Conservation (phyloP, 495 filamentous ascomycete species). For the Talaromyces liani region DNA sequence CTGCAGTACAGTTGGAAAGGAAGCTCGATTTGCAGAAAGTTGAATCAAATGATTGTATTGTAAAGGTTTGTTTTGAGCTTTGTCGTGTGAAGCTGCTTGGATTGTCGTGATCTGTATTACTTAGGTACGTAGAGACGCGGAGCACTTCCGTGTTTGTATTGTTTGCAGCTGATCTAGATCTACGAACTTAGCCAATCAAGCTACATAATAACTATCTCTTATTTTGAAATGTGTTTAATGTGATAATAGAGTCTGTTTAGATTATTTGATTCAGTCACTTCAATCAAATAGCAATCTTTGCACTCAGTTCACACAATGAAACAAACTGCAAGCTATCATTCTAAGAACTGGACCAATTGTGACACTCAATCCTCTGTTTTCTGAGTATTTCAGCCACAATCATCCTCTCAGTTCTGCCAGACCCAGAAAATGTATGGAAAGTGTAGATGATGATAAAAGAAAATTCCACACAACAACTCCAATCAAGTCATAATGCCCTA, state of each 20-base stretch:
- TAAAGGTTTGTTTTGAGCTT: background rate
- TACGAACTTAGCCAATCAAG: background rate
- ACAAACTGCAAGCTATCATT: background rate
- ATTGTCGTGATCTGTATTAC: background rate
- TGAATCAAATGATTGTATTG: background rate
- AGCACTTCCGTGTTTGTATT: conserved; percentile 1
- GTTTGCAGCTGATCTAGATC: background rate
- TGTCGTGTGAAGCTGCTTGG: background rate
- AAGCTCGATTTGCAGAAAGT: background rate
- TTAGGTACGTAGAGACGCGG: background rate
- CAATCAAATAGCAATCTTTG: background rate
- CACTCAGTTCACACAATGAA: background rate
- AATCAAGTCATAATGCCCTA: background rate
- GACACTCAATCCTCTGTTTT: background rate
- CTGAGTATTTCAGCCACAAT: background rate
- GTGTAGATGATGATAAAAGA: background rate
- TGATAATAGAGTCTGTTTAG: too few relatives aligned
- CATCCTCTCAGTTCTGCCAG: background rate
- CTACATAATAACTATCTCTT: background rate
- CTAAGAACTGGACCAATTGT: background rate
- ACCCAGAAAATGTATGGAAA: background rate
- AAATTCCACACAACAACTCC: conserved; percentile 3
- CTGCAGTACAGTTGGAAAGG: background rate
- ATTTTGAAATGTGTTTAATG: too few relatives aligned
- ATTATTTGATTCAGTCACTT: background rate